Conservation (phyloP, 2,329 filamentous ascomycete species). For the Alternaria consortialis region DNA sequence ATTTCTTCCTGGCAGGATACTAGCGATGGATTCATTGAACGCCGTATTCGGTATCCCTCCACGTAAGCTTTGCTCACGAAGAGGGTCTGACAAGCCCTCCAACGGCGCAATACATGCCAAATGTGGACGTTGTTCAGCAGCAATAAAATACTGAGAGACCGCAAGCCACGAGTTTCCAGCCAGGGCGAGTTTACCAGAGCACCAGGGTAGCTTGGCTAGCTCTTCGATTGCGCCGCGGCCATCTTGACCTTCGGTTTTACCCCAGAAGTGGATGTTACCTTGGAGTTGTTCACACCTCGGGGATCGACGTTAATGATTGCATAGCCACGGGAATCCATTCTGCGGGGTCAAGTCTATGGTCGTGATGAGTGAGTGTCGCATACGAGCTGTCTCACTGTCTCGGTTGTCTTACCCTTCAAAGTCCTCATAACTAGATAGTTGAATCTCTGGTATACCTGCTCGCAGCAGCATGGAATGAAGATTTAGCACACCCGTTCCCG, state of each 20-base stretch:
- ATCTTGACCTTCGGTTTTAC: slow-evolving; percentile 50
- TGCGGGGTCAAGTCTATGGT: slow-evolving; percentile 44
- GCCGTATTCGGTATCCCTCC: background rate
- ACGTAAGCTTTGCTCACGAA: background rate
- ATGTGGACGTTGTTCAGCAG: slow-evolving; percentile 52
- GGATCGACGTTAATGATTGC: slow-evolving; percentile 43
- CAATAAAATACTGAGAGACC: slow-evolving; percentile 54
- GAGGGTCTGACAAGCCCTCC: slow-evolving; percentile 52
- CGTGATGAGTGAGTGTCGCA: background rate
- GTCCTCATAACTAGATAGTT: slow-evolving; percentile 40
- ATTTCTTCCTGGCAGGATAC: slow-evolving; percentile 6
- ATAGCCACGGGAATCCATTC: slow-evolving; percentile 43
- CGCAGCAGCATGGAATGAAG: slow-evolving; percentile 1
- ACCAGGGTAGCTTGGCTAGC: slow-evolving; percentile 54
- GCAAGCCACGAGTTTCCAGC: slow-evolving; percentile 57
- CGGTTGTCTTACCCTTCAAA: slow-evolving; percentile 46
- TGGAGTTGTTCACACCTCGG: slow-evolving; percentile 37
- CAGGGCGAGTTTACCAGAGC: slow-evolving; percentile 54
- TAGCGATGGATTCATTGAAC: background rate
- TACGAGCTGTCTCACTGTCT: background rate
- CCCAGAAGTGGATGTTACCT: slow-evolving; percentile 25
- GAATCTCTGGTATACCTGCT: background rate
- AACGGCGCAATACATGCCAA: slow-evolving; percentile 56
- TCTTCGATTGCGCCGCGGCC: slow-evolving; percentile 55
- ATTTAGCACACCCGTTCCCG: slow-evolving; percentile 18